Conservation (phyloP, 192 early-diverging fungal genomes). For the Phycomyces blakesleeanus region DNA sequence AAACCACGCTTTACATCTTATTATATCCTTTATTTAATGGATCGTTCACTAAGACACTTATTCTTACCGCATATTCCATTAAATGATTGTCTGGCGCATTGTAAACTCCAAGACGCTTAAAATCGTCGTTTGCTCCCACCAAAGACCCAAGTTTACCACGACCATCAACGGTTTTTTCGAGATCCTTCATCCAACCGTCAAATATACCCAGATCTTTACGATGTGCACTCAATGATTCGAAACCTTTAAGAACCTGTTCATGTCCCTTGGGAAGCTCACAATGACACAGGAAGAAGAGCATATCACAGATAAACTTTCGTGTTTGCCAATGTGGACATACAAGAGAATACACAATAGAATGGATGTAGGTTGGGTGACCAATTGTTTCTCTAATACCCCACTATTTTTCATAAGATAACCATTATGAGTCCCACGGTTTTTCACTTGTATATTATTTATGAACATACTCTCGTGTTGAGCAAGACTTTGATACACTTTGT, state of each 20-base stretch:
- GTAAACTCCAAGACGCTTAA: conserved; percentile 54
- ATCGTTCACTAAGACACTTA: not conserved
- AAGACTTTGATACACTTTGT: conserved; percentile 74
- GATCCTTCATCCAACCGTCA: conserved; percentile 70
- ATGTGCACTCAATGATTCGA: conserved; percentile 70
- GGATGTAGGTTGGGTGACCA: conserved; percentile 63
- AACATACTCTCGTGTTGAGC: conserved; percentile 56
- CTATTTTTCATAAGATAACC: conserved; percentile 13
- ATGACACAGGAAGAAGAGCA: conserved; percentile 73
- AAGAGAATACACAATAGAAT: conserved; percentile 70
- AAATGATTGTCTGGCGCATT: conserved; percentile 64
- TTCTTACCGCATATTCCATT: conserved; percentile 63
- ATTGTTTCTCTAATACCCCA: conserved; percentile 74
- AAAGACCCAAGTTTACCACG: conserved; percentile 69
- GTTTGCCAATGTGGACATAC: conserved; percentile 69
- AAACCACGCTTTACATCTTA: not conserved
- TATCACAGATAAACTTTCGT: conserved; percentile 66
- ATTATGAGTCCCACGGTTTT: not conserved
- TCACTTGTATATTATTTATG: too few species aligned
- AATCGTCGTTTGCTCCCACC: conserved; percentile 66
- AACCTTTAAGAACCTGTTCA: conserved; percentile 64
- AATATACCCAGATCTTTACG: conserved; percentile 56
- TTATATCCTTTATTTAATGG: not conserved
- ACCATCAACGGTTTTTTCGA: conserved; percentile 70
- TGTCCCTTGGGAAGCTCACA: conserved; percentile 70